These are phyloP conservation scores for Torrubiellomyces zombiae DNA, from an alignment of 2,329 filamentous ascomycete genomes.

Conservation along the genomic window DNA sequence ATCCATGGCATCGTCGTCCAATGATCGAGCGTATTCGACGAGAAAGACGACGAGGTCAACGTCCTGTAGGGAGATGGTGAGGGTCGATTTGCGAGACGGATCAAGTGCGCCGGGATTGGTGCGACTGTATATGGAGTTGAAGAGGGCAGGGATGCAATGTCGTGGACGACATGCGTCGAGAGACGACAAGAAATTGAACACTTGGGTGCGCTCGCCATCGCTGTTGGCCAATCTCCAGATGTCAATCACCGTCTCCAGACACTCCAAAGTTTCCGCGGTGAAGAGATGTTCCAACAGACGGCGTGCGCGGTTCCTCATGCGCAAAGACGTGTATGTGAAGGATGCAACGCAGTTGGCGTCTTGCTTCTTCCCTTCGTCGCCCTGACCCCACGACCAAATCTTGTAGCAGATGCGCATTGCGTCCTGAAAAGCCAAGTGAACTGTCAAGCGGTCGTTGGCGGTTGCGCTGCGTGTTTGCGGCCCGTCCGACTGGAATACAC, in stretches of 20 bases:
- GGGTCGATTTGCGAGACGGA: slow-evolving; percentile 62
- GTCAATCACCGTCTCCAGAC: slow-evolving; percentile 76
- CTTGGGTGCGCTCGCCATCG: slow-evolving; percentile 37
- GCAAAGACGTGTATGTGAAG: slow-evolving; percentile 76
- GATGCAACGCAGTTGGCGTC: slow-evolving; percentile 60
- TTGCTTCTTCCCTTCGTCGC: slow-evolving; percentile 37
- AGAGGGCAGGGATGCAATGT: slow-evolving; percentile 81
- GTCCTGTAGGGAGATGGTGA: slow-evolving; percentile 73
- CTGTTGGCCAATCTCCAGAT: slow-evolving; percentile 51
- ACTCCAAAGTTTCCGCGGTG: slow-evolving; percentile 80
- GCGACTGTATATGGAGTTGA: slow-evolving; percentile 90
- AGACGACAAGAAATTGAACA: slow-evolving; percentile 78
- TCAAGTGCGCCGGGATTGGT: slow-evolving; percentile 74
- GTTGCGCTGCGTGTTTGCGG: slow-evolving; percentile 64
- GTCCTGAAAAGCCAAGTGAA: slow-evolving; percentile 92
- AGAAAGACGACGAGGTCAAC: slow-evolving; percentile 75
- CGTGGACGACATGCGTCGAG: slow-evolving; percentile 82
- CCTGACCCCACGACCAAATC: slow-evolving; percentile 88
- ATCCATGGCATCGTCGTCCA: slow-evolving; percentile 95
- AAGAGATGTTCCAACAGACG: slow-evolving; percentile 87
- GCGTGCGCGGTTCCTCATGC: slow-evolving; percentile 78
- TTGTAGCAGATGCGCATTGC: slow-evolving; percentile 80
- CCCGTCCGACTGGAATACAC: slow-evolving; percentile 67
- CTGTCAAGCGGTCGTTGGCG: slow-evolving; percentile 86
- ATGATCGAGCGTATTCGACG: slow-evolving; percentile 72